Conservation (phyloP, 2,329 filamentous ascomycete genomes). For the Fusarium buharicum region DNA sequence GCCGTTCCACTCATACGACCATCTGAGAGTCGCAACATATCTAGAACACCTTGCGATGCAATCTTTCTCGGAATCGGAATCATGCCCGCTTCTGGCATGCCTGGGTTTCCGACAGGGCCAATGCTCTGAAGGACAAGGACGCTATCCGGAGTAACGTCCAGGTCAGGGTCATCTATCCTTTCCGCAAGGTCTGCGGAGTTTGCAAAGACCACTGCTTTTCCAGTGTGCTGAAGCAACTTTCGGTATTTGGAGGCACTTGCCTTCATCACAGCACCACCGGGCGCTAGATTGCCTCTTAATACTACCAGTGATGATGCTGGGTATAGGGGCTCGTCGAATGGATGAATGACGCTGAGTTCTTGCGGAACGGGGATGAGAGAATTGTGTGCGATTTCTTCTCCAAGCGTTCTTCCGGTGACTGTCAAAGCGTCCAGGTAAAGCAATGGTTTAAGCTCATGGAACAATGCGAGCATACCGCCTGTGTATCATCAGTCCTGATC, state of each 20-base stretch:
- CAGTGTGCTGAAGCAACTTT: constrained; percentile 58
- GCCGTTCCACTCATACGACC: constrained; percentile 87
- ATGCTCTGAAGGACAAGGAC: constrained; percentile 90
- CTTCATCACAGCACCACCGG: constrained; percentile 86
- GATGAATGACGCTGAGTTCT: constrained; percentile 66
- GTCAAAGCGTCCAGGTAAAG: constrained; percentile 82
- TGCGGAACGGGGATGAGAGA: constrained; percentile 65
- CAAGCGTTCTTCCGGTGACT: constrained; percentile 84
- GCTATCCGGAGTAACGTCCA: constrained; percentile 68
- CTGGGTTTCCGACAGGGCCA: constrained; percentile 87
- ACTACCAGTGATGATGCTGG: constrained; percentile 82
- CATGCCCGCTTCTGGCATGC: constrained; percentile 86
- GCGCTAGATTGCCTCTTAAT: constrained; percentile 83
- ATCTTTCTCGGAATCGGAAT: constrained; percentile 77
- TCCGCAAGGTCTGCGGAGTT: constrained; percentile 79
- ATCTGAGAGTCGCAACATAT: constrained; percentile 87
- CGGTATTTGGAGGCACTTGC: constrained; percentile 88
- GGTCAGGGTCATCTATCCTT: constrained; percentile 65
- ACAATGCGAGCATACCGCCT: constrained; percentile 83
- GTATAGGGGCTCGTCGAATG: constrained; percentile 74
- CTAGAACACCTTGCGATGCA: constrained; percentile 77
- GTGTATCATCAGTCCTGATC: background rate
- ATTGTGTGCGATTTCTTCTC: constrained; percentile 77
- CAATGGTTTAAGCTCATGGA: constrained; percentile 80
- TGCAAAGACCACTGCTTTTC: constrained; percentile 70